Evolutionary conservation across 306 rosid genomes (phyloP), one percentile per base, ranked within the genome.

Genomic region (Urtica urens): DNA sequence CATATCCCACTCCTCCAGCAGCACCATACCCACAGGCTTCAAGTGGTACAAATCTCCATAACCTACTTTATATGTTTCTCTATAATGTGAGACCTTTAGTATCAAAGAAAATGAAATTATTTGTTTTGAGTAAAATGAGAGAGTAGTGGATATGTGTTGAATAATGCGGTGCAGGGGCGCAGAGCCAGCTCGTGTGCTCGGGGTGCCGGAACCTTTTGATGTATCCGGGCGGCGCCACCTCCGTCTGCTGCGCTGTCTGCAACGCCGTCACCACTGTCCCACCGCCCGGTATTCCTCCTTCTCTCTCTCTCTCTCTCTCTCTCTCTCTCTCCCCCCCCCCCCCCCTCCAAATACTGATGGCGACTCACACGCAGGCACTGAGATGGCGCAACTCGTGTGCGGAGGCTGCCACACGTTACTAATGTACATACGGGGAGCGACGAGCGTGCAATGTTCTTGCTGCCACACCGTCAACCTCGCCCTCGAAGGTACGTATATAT

Each of bases 381-480:
- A 90, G 82, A 85, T 85, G 99, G 99, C 99, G n/a, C 99, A 90
- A 73, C 68, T 90, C 69, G 84, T 90, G 24, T 90, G 99, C 31
- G 94, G 86, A 65, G 96, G 94, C 52, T 85, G 99, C 87, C 99
- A 85, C 59, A 92, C 96, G 51, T 65, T 92, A 39, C 99, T 92
- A 46, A 92, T 92, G 99, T 92, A 85, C 75, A 81, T 92, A 26
- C 87, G 94, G 0, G 96, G 99, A 29, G 99, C 96, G 4, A 85
- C 99, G 12, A 92, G 95, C 14, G 99, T 92, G 1, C 94, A 92
- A 68, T 92, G 99, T 59, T 92, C 99, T 52, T 92, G 99, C 72
- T 92, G 99, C 59, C 94, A 92, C 80, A 92, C 95, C 0, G 96
- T 85, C 49, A 85, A 92, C 74, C 81, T 92, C 56, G 99, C 99